Evolutionary conservation across 768 basidiomycete species (phyloP).

Genomic region (Suillus alpinus): DNA sequence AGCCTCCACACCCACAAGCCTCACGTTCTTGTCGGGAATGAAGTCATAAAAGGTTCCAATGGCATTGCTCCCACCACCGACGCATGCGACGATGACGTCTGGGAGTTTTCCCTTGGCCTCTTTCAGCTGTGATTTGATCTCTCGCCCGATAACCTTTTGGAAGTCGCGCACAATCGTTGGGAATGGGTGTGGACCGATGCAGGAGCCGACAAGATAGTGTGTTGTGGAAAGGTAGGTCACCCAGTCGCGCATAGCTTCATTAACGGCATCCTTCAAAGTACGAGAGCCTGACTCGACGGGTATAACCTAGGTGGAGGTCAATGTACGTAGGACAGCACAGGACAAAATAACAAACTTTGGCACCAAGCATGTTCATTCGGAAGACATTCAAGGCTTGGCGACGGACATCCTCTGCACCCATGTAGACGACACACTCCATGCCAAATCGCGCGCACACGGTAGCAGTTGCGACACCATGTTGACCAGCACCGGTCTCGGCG

Average conservation of each 20-base stretch:
- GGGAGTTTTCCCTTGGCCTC: constrained; percentile 80
- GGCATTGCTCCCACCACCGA: constrained; percentile 96
- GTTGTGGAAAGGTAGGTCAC: constrained; percentile 92
- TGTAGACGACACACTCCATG: constrained; percentile 92
- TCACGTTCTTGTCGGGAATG: constrained; percentile 81
- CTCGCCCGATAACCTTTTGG: constrained; percentile 91
- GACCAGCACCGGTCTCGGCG: constrained; percentile 98
- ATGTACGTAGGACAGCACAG: neutral
- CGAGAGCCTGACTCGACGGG: constrained; percentile 92
- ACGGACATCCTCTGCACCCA: constrained; percentile 97
- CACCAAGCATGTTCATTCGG: constrained; percentile 96
- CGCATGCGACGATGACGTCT: constrained; percentile 93
- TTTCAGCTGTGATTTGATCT: constrained; percentile 86
- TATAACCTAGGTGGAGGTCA: constrained; percentile 59
- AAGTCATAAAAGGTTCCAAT: constrained; percentile 99
- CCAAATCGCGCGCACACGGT: constrained; percentile 98
- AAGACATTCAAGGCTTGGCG: constrained; percentile 97
- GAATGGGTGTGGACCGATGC: constrained; percentile 98
- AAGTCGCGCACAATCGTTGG: constrained; percentile 98
- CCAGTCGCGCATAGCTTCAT: constrained; percentile 98
- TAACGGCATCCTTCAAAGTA: constrained; percentile 97
- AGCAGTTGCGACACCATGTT: constrained; percentile 98
- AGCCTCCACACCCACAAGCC: constrained; percentile 92
- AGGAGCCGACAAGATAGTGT: constrained; percentile 96
- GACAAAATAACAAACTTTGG: constrained; percentile 49